phyloP scores from a whole-genome alignment of 768 basidiomycete species.

The Boletus eberwhitei region DNA sequence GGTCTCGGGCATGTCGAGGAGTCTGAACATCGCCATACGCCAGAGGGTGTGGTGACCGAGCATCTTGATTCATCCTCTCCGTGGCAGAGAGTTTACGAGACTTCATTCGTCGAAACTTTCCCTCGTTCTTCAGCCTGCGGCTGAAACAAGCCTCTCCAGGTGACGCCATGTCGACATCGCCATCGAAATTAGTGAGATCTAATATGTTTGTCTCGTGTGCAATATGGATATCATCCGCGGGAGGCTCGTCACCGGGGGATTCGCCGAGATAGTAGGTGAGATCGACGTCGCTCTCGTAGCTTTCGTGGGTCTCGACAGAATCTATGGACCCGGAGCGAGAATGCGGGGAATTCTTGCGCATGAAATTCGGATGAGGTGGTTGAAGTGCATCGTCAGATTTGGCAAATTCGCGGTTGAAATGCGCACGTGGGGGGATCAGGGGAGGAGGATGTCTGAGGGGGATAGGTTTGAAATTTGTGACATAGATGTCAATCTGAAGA shows the following conservation, averaged over 20 bases:
- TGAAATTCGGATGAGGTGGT: conserved; percentile 35
- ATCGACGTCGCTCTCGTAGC: conserved; percentile 37
- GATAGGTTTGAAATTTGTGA: conserved; percentile 53
- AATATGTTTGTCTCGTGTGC: conserved; percentile 50
- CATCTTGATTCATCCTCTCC: conserved; percentile 12
- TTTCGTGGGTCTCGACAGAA: conserved; percentile 32
- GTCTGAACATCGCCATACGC: neutral
- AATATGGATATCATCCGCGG: conserved; percentile 29
- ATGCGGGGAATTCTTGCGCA: conserved; percentile 6
- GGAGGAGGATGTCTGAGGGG: conserved; percentile 8
- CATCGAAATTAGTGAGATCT: conserved; percentile 76
- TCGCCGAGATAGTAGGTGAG: conserved; percentile 41
- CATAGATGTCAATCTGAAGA: conserved; percentile 70
- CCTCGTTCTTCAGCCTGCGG: conserved; percentile 53
- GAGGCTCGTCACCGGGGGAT: conserved; percentile 30
- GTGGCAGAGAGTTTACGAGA: conserved; percentile 32
- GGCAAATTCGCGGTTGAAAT: conserved; percentile 4
- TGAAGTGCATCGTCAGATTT: conserved; percentile 25
- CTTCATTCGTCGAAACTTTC: conserved; percentile 51
- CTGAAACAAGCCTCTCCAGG: conserved; percentile 58
- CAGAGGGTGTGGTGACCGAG: neutral
- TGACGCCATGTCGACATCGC: conserved; percentile 58
- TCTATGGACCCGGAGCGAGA: conserved; percentile 17
- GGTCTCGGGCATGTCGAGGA: neutral
- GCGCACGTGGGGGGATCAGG: conserved; percentile 13